Evolutionary conservation across 2,329 filamentous ascomycete genomes (phyloP).

Genomic region (Aspergillus pseudotamarii): DNA sequence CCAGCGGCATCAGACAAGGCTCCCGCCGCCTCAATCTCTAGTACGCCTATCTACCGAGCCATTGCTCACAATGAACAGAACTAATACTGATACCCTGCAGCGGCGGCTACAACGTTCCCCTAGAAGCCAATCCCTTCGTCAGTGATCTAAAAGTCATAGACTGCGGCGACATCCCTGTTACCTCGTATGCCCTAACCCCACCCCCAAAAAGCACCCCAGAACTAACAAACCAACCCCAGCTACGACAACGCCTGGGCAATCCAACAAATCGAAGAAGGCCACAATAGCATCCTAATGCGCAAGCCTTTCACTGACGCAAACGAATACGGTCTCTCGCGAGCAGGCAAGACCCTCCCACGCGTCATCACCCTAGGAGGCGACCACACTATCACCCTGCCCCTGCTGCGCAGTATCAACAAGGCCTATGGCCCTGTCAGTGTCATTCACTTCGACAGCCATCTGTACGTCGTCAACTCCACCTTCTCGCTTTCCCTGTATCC

Average conservation of each 20-base stretch:
- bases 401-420: constrained; percentile 61
- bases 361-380: constrained; percentile 70
- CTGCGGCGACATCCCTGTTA: constrained; percentile 83
- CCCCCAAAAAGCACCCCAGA: not conserved
- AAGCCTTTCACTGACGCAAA: constrained; percentile 69
- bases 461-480: constrained; percentile 37
- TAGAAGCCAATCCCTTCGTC: constrained; percentile 78
- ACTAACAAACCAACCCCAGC: constrained; percentile 41
- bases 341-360: constrained; percentile 75
- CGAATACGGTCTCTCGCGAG: constrained; percentile 68
- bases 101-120: constrained; percentile 83
- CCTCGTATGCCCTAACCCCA: constrained; percentile 62
- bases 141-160: constrained; percentile 79
- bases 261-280: constrained; percentile 82
- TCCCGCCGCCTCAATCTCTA: constrained; percentile 84
- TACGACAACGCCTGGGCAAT: constrained; percentile 84
- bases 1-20: constrained; percentile 82
- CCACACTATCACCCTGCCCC: constrained; percentile 49
- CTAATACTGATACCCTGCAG: constrained; percentile 59
- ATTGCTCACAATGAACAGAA: constrained; percentile 24
- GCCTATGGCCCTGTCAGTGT: constrained; percentile 70
- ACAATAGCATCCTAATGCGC: constrained; percentile 73
- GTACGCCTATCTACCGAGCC: constrained; percentile 54
- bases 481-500: too few relatives aligned
- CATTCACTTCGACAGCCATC: constrained; percentile 65